Evolutionary conservation across 805 yeast genomes (phyloP), one percentile per base, ranked within the genome.

Genomic region (Komagataella ulmi): DNA sequence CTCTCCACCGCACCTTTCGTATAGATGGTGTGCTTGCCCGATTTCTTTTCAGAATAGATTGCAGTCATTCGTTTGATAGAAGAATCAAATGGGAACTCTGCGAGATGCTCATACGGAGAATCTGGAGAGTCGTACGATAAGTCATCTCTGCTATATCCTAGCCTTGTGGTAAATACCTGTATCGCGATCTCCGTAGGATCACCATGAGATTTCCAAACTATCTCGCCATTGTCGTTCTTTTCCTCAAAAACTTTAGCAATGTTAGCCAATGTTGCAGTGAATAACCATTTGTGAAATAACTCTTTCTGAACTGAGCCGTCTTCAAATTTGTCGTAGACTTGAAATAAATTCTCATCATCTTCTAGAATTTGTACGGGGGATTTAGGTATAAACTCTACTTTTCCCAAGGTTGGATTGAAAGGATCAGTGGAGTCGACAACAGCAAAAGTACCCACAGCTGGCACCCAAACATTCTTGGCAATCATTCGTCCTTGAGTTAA

Each of bases 161-260:
- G 67, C 59, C 89, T 76, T 10, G 80, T 67, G 19, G 82, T 76
- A 61, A 84, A 85, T 0, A 87, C 91, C 60, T 86, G 91, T 55
- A 88, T 83, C 3, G 96, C 95, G 59, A 85, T 81, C 67, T 88
- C 96, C 2, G 96, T 88, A 46, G 96, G 91, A 62, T 88, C 96
- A 54, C 96, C 96, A 61, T 81, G 83, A 7, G 88, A 89, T 58
- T 76, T 78, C 95, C 95, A 87, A 7, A 63, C 65, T 3, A 58
- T 62, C 14, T 65, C 55, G 17, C 59, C 61, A 14, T 73, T 76
- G 17, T 67, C 65, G 30, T 75, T 75, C n/a, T 62, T 66, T 53
- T 74, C 67, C 57, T 74, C 69, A 55, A 73, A 76, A 2, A 88
- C 80, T 8, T 73, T 72, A 3, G 96, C 91, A 59, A 87, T 80